These are phyloP conservation scores for Nicotiana otophora DNA, from an alignment of 257 asterid genomes.

Conservation along the genomic window DNA sequence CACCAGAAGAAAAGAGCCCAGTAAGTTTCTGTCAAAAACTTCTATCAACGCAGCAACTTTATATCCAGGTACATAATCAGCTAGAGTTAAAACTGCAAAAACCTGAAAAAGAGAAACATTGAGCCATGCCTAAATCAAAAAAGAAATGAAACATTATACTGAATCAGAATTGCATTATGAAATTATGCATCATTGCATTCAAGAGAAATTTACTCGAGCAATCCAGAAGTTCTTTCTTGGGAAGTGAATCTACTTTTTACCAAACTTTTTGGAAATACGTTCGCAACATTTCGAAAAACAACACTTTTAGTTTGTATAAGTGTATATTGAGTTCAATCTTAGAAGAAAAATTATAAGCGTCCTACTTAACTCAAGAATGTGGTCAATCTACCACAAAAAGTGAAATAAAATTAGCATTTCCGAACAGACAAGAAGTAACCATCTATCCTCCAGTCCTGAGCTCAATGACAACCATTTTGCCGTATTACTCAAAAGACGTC, in stretches of 20 bases:
- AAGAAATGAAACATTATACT: not conserved
- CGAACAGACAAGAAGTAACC: not conserved
- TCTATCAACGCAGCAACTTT: constrained; percentile 55
- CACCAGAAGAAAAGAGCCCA: constrained; percentile 88
- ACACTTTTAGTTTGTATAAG: not conserved
- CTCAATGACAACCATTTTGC: not conserved
- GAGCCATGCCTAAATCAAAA: not conserved
- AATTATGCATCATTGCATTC: no score
- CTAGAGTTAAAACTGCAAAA: constrained; percentile 54
- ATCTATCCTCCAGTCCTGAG: not conserved
- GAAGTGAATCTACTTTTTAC: not conserved
- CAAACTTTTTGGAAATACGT: not conserved
- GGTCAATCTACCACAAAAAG: not conserved
- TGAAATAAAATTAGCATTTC: not conserved
- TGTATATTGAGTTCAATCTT: not conserved
- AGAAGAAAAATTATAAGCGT: not conserved
- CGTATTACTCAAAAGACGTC: not conserved
- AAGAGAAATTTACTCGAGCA: no score
- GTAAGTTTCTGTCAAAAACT: constrained; percentile 57
- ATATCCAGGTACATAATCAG: constrained; percentile 38
- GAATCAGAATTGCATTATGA: not conserved
- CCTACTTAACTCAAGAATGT: not conserved
- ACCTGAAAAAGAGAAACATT: constrained; percentile 39
- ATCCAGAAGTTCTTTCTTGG: not conserved
- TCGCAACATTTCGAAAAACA: not conserved